Percentiles rank a stretch among this genome's conserved stretches.
Evolutionary conservation across 441 rosid genomes (phyloP).

Genomic region (Brassica hybrid): DNA sequence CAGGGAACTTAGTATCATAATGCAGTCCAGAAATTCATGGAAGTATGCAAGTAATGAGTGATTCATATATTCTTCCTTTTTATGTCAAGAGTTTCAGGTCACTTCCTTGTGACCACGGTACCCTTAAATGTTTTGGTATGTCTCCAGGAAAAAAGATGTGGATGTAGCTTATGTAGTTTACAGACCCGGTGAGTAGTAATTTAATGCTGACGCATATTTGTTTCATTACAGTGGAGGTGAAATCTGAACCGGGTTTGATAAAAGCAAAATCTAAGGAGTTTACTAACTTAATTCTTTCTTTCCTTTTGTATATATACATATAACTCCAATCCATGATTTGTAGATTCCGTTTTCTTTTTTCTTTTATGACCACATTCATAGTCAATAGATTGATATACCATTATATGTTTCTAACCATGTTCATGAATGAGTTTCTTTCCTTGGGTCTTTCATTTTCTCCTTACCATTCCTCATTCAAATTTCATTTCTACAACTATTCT

Average conservation of each 20-base stretch:
- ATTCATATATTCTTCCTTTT: slow-evolving; percentile 13
- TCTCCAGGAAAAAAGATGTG: slow-evolving; percentile 16
- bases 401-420: not conserved
- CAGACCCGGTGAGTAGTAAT: not conserved
- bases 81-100: slow-evolving; percentile 15
- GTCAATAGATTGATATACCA: not conserved
- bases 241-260: not conserved
- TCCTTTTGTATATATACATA: too few species aligned
- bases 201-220: not conserved
- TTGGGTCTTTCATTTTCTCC: not conserved
- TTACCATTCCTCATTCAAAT: not conserved
- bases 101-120: slow-evolving; percentile 2
- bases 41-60: slow-evolving; percentile 69
- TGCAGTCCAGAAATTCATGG: slow-evolving; percentile 78
- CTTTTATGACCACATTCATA: not conserved
- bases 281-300: too few species aligned
- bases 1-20: slow-evolving; percentile 84
- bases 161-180: slow-evolving; percentile 17
- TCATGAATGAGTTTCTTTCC: not conserved
- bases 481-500: not conserved
- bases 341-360: too few species aligned
- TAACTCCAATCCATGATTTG: too few species aligned
- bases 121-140: slow-evolving; percentile 18
- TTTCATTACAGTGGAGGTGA: not conserved
- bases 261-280: not conserved